Evolutionary conservation across 192 early-diverging fungal genomes (phyloP).

Genomic region (Borealophlyctis nickersoniae): DNA sequence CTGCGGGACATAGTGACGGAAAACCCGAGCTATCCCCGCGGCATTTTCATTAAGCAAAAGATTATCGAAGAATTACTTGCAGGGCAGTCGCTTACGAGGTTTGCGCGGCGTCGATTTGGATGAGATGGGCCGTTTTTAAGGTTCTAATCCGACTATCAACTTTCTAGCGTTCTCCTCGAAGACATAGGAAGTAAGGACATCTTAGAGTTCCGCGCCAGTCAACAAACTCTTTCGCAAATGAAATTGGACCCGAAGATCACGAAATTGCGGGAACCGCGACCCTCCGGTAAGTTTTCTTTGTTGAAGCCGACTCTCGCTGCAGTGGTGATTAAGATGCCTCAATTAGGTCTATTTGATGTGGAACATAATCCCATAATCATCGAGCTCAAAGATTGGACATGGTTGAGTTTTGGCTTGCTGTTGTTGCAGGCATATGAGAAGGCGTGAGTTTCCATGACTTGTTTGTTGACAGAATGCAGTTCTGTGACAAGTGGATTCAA

Average conservation of each 20-base stretch:
- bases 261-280: neutral
- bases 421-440: neutral
- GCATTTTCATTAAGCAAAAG: constrained; percentile 12
- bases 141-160: neutral
- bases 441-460: neutral
- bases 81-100: constrained; percentile 10
- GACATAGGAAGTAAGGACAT: constrained; percentile 7
- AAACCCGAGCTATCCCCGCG: constrained; percentile 12
- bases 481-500: neutral
- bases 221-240: neutral
- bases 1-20: constrained; percentile 12
- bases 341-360: constrained; percentile 3
- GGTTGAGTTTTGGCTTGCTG: constrained; percentile 1
- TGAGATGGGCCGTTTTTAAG: neutral
- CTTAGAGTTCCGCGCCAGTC: neutral
- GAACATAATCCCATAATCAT: neutral
- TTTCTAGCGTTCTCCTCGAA: neutral
- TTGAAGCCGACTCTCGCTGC: neutral
- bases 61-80: constrained; percentile 14
- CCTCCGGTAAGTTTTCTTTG: neutral
- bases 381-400: neutral
- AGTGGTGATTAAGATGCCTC: neutral
- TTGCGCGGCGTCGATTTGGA: too few relatives aligned
- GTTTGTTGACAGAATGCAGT: neutral
- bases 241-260: neutral